Conservation (phyloP, 805 yeast species). For the Wickerhamomyces chaumierensis region DNA sequence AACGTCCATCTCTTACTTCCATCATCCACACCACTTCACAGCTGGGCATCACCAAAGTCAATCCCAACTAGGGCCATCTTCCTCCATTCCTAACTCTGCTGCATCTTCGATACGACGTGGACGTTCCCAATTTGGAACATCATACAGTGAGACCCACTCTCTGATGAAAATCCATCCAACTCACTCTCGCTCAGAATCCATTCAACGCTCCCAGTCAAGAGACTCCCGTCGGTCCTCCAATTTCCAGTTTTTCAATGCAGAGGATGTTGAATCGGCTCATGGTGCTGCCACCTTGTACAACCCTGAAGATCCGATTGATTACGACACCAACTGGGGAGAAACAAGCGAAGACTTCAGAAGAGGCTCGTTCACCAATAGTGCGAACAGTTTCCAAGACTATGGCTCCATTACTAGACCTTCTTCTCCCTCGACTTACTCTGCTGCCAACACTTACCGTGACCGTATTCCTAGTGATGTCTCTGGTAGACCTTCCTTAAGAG, state of each 20-base stretch:
- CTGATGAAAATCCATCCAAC: conserved; percentile 16
- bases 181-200: conserved; percentile 13
- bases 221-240: conserved; percentile 22
- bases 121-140: conserved; percentile 3
- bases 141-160: conserved; percentile 9
- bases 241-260: conserved; percentile 74
- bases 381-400: conserved; percentile 12
- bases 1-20: conserved; percentile 67
- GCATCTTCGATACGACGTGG: conserved; percentile 20
- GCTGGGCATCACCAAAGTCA: neutral
- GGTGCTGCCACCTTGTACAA: conserved; percentile 73
- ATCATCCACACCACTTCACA: conserved; percentile 43
- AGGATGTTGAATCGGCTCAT: conserved; percentile 77
- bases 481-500: conserved; percentile 20
- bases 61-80: no score
- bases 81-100: conserved; percentile 13
- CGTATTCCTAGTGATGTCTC: conserved; percentile 26
- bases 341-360: conserved; percentile 28
- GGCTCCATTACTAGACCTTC: conserved; percentile 14
- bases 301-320: conserved; percentile 43
- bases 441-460: conserved; percentile 23
- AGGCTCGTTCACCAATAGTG: conserved; percentile 22
- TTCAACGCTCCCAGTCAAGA: conserved; percentile 23
- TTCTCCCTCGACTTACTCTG: conserved; percentile 23
- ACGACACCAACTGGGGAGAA: conserved; percentile 61